Evolutionary conservation across 345 rosid genomes (phyloP).

Genomic region (Firmiana major): DNA sequence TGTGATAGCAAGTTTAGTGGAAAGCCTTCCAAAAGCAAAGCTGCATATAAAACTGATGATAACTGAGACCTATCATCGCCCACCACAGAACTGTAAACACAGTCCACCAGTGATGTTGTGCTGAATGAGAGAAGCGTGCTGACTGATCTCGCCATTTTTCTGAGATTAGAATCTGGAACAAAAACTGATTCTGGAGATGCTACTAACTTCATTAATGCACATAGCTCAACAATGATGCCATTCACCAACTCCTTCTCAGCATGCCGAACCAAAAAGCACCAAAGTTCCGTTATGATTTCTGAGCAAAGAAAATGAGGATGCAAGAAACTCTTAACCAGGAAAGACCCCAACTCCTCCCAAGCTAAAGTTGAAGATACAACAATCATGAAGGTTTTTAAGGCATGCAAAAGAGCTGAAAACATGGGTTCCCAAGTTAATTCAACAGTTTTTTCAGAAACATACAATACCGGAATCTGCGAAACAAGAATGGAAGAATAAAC

Average conservation of each 20-base stretch:
- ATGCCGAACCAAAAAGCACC: slow-evolving; percentile 72
- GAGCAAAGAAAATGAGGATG: slow-evolving; percentile 84
- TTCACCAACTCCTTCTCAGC: slow-evolving; percentile 49
- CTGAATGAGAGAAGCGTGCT: slow-evolving; percentile 56
- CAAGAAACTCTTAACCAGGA: slow-evolving; percentile 70
- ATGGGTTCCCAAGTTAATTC: slow-evolving; percentile 65
- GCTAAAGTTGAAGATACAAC: slow-evolving; percentile 53
- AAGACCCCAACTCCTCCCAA: slow-evolving; percentile 60
- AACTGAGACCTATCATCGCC: slow-evolving; percentile 38
- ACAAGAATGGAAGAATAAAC: slow-evolving; percentile 62
- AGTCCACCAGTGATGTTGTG: slow-evolving; percentile 48
- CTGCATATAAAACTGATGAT: slow-evolving; percentile 45
- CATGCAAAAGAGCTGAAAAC: slow-evolving; percentile 54
- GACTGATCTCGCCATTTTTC: slow-evolving; percentile 64
- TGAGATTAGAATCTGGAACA: slow-evolving; percentile 54
- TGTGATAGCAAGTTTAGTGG: slow-evolving; percentile 58
- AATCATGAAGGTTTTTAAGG: slow-evolving; percentile 69
- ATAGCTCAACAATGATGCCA: slow-evolving; percentile 45
- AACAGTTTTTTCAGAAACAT: slow-evolving; percentile 46
- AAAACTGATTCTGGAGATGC: slow-evolving; percentile 52
- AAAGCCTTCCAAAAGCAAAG: slow-evolving; percentile 77
- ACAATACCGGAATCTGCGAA: slow-evolving; percentile 53
- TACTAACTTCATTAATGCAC: slow-evolving; percentile 43
- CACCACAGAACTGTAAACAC: slow-evolving; percentile 39
- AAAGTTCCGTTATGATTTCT: slow-evolving; percentile 76